Base-by-base conservation (phyloP, 192 early-diverging fungal species). In the Coemansia sp. region DNA sequence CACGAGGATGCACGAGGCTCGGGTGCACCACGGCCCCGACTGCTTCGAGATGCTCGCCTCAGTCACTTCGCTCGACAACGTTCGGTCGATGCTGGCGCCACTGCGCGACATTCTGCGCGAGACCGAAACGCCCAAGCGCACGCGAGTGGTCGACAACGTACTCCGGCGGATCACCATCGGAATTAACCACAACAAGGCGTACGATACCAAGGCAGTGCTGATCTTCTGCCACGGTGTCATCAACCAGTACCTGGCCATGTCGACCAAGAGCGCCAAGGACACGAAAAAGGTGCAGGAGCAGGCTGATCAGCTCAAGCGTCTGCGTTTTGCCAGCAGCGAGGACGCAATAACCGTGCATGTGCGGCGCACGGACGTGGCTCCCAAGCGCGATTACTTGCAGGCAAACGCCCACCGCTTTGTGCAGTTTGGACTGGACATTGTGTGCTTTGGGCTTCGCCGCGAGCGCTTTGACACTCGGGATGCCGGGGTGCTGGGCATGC, bases 401-500 rank as follows among this genome's bases (percentile, higher is more conserved):
- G 82, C 83, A 5, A 97, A 99, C 49, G 89, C 89, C 5, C 85
- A 95, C 55, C 73, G 88, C 7, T 97, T 99, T 74, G 87, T 96
- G 38, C 82, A 89, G 45, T 98, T 99, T 82, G 95, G 95, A 0
- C 63, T 99, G 17, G 80, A 81, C n/a, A 74, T 98, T 9, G 79
- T 99, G 47, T 75, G 90, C 22, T 74, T 82, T 0, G 82, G 84
- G 0, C 61, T 99, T 27, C 78, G 67, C 40, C 78, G 80, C 62
- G 78, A 79, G 48, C 81, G 83, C 43, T 78, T 85, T 50, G 78
- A 78, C 10, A 66, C 70, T 1, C 79, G 81, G 21, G 53, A 63
- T 20, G 36, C 66, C 0, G 79, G 87, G 43, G 81, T 91, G 41
- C 49, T 90, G 17, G 66, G 78, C 1, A 79, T 94, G 66, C 53